phyloP scores from a whole-genome alignment of 208 protist genomes.

The Leishmania aethiopica region DNA sequence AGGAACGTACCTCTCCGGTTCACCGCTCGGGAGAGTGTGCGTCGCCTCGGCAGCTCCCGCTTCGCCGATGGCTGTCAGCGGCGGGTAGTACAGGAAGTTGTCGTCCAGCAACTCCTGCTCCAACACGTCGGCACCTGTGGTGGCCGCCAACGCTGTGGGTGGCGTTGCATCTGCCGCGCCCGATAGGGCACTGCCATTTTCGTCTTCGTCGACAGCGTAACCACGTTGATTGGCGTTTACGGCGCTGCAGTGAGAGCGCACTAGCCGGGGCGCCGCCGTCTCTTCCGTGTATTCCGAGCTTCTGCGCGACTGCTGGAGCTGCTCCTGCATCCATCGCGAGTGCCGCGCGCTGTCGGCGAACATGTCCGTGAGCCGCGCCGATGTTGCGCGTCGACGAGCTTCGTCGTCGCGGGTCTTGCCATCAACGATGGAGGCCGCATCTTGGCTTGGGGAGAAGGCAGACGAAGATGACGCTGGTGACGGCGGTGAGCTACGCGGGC shows the following conservation, averaged over 20 bases:
- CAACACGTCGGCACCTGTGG: slow-evolving; percentile 27
- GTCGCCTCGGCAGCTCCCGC: not conserved
- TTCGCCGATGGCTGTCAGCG: not conserved
- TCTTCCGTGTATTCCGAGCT: slow-evolving; percentile 12
- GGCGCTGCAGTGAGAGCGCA: not conserved
- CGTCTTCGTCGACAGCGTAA: slow-evolving; percentile 11
- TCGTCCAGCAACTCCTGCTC: slow-evolving; percentile 87
- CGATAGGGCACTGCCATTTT: not conserved
- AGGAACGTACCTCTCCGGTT: slow-evolving; percentile 60
- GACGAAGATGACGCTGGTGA: not conserved
- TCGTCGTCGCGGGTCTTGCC: slow-evolving; percentile 7
- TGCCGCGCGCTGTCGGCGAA: slow-evolving; percentile 26
- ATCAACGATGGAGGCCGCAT: not conserved
- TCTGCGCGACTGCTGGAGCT: slow-evolving; percentile 3
- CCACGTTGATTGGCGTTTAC: not conserved
- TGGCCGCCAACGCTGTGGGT: not conserved
- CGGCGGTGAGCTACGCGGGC: not conserved
- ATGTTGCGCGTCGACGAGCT: slow-evolving; percentile 15
- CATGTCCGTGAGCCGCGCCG: slow-evolving; percentile 28
- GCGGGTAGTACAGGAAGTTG: slow-evolving; percentile 73
- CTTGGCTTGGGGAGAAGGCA: not conserved
- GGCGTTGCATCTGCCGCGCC: not conserved
- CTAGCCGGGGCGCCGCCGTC: slow-evolving; percentile 1
- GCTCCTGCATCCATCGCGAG: slow-evolving; percentile 28
- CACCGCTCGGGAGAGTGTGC: not conserved